Conservation (phyloP, 1,284 basidiomycete genomes). For the Porodaedalea pini region DNA sequence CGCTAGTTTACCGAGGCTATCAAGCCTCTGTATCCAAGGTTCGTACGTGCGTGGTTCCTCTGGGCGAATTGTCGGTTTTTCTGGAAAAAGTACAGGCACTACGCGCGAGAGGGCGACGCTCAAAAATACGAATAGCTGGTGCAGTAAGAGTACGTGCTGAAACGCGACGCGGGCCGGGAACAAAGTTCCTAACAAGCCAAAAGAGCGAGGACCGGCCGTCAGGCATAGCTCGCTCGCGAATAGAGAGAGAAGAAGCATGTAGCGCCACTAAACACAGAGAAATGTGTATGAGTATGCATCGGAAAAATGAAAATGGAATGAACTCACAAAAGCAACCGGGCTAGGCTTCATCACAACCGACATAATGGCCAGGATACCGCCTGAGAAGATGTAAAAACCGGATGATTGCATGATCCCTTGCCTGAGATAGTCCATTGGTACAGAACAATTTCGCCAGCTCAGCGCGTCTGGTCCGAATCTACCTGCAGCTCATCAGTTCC, state of each 20-base stretch:
- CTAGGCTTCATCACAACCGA: conserved; percentile 59
- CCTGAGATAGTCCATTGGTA: conserved; percentile 66
- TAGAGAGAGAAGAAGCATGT: conserved; percentile 58
- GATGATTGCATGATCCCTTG: conserved; percentile 62
- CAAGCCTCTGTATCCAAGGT: conserved; percentile 27
- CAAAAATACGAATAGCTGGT: conserved; percentile 69
- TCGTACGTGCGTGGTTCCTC: conserved; percentile 26
- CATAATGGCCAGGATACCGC: conserved; percentile 57
- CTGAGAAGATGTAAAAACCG: conserved; percentile 72
- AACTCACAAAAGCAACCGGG: conserved; percentile 64
- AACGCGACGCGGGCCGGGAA: conserved; percentile 66
- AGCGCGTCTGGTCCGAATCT: conserved; percentile 77
- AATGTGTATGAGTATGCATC: conserved; percentile 8
- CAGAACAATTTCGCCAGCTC: conserved; percentile 63
- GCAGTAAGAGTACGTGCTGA: conserved; percentile 74
- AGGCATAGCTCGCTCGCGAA: conserved; percentile 61
- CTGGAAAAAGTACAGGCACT: conserved; percentile 57
- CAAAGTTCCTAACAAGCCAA: conserved; percentile 41
- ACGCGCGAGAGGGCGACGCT: conserved; percentile 69
- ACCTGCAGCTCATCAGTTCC: conserved; percentile 12
- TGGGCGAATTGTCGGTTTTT: conserved; percentile 20
- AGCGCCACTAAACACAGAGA: conserved; percentile 62
- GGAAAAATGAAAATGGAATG: conserved; percentile 18
- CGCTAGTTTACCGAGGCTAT: conserved; percentile 22
- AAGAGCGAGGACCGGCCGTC: conserved; percentile 28